Evolutionary conservation across 2,329 filamentous ascomycete genomes (phyloP), one percentile per base, ranked within the genome.

Genomic region (Sporothrix brunneoviolacea): DNA sequence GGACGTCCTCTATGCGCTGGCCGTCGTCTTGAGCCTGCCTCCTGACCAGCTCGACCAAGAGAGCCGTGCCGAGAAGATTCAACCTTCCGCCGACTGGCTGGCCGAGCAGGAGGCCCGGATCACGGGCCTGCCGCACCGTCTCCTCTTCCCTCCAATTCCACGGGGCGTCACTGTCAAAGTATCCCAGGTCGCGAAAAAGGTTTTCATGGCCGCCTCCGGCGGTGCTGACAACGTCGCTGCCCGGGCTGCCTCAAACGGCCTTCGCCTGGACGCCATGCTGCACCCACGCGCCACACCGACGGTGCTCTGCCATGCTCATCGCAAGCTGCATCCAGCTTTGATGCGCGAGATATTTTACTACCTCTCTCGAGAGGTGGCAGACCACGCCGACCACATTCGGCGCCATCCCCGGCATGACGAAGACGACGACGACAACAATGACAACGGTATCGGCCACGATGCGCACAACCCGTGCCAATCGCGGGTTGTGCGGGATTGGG

Each of bases 361-460:
- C 22, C 33, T 60, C 4, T 33, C 91, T 6, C 50, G 41, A 12
- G 58, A 60, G 48, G 54, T 55, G 12, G 45, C 52, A 9, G 45
- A 57, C 44, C 28, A 47, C 1, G 53, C 57, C 10, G 57, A 58
- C 32, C 19, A 24, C 2, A 15, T 59, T 9, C 54, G 57, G 5
- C 50, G 47, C 1, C 55, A 58, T 46, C 37, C 39, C 3, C 39
- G 33, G 3, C 39, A 45, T 19, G 12, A 36, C 4, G 12, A 24
- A 13, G 22, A 37, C n/a, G 22, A 16, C 21, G 27, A 8, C 3
- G 21, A 18, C 13, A 9, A 16, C 24, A 8, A 39, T 35, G 36
- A 18, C 22, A 27, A 32, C 16, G 18, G 4, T 27, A 18, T 24
- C 33, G 10, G 18, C 18, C 12, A 40, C 3, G 18, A 39, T 39